Percentiles rank a stretch among this genome's conserved stretches.
phyloP scores from a whole-genome alignment of 768 basidiomycete genomes.

The Lentinula sp. region DNA sequence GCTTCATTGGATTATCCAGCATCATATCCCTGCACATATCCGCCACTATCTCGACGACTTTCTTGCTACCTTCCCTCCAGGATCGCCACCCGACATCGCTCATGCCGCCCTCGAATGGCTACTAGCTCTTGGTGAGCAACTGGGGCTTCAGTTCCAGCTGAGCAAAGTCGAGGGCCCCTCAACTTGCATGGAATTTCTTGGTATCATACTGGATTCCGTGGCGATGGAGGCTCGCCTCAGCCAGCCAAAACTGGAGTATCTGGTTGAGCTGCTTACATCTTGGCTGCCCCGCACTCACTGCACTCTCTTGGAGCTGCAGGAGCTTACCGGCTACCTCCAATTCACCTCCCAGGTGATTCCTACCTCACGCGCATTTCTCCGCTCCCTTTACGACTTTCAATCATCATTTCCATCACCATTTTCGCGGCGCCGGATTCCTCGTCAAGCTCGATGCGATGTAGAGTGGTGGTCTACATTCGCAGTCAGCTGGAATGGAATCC shows the following conservation, averaged over 20 bases:
- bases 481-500: constrained; percentile 5
- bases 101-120: not conserved
- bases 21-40: too few species aligned
- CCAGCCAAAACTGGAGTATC: not conserved
- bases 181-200: not conserved
- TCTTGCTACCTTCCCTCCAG: too few species aligned
- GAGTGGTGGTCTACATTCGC: not conserved
- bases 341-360: not conserved
- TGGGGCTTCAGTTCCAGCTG: constrained; percentile 12
- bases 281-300: not conserved
- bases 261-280: not conserved
- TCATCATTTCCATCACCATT: not conserved
- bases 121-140: constrained; percentile 2
- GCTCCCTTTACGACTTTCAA: not conserved
- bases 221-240: constrained; percentile 12
- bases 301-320: constrained; percentile 11
- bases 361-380: not conserved
- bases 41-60: too few species aligned
- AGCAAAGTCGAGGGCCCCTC: constrained; percentile 8
- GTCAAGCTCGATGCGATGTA: not conserved
- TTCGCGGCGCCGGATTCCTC: not conserved
- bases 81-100: not conserved
- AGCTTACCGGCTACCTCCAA: constrained; percentile 1
- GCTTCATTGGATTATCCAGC: too few species aligned
- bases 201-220: constrained; percentile 11